Conservation (phyloP, 2,329 filamentous ascomycete genomes). For the Aspergillus transmontanensis region DNA sequence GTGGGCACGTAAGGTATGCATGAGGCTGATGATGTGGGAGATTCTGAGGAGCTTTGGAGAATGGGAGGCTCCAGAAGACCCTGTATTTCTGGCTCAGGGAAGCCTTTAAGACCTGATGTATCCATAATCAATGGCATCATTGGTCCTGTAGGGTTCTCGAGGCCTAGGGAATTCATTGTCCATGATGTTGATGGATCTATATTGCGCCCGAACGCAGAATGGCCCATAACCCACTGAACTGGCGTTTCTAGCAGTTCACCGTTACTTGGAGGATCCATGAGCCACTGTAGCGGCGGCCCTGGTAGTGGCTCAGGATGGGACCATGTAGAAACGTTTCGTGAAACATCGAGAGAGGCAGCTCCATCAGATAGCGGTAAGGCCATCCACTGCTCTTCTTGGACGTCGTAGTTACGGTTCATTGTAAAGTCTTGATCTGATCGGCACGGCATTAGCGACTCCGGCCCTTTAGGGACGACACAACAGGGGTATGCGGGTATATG, state of each 20-base stretch:
- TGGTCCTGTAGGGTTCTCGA: neutral
- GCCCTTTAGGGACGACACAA: neutral
- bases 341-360: neutral
- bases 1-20: neutral
- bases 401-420: neutral
- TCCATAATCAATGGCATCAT: neutral
- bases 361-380: neutral
- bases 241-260: neutral
- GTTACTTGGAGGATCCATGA: neutral
- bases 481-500: neutral
- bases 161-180: neutral
- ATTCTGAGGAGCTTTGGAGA: neutral
- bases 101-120: neutral
- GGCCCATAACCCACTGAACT: neutral
- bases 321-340: neutral
- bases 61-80: neutral
- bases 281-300: neutral
- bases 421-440: neutral
- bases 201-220: neutral
- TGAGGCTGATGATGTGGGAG: neutral
- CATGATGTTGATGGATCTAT: neutral
- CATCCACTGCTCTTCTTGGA: neutral
- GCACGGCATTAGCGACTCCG: neutral
- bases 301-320: neutral
- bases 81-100: neutral